These are phyloP conservation scores for Candolleomyces efflorescens DNA, from an alignment of 768 basidiomycete genomes.

Conservation along the genomic window DNA sequence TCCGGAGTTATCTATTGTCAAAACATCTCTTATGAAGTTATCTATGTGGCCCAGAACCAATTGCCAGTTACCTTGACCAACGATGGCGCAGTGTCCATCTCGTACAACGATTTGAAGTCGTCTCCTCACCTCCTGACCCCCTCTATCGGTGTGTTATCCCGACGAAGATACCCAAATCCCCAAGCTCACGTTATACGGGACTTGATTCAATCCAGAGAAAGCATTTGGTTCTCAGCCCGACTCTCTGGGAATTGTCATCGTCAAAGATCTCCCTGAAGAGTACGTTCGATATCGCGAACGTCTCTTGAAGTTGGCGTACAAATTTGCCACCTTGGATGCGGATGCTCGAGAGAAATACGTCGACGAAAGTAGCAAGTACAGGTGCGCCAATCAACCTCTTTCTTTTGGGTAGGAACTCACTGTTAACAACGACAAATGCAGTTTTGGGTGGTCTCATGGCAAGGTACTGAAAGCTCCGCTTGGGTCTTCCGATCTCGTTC, in stretches of 20 bases:
- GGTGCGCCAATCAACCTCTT: conserved; percentile 36
- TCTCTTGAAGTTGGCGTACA: conserved; percentile 70
- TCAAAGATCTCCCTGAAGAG: conserved; percentile 71
- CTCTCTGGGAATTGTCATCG: conserved; percentile 76
- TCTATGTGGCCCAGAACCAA: too few species aligned
- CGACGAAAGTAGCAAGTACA: conserved; percentile 69
- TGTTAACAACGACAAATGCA: conserved; percentile 19
- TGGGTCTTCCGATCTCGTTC: background rate
- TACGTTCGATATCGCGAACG: conserved; percentile 64
- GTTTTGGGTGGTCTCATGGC: conserved; percentile 98
- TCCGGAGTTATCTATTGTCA: too few species aligned
- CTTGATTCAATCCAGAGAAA: conserved; percentile 44
- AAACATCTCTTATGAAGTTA: too few species aligned
- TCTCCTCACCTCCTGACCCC: conserved; percentile 21
- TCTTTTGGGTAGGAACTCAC: too few species aligned
- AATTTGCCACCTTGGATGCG: conserved; percentile 71
- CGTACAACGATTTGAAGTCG: conserved; percentile 22
- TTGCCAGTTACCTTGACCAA: too few species aligned
- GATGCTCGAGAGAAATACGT: conserved; percentile 66
- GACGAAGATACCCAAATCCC: background rate
- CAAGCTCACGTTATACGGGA: background rate
- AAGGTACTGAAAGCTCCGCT: conserved; percentile 45
- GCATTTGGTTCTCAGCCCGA: conserved; percentile 80
- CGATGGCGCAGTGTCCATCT: conserved; percentile 26
- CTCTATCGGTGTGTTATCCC: conserved; percentile 52